Base-by-base conservation (phyloP, 1,284 basidiomycete species). In the Fomitiporia mediterranea region DNA sequence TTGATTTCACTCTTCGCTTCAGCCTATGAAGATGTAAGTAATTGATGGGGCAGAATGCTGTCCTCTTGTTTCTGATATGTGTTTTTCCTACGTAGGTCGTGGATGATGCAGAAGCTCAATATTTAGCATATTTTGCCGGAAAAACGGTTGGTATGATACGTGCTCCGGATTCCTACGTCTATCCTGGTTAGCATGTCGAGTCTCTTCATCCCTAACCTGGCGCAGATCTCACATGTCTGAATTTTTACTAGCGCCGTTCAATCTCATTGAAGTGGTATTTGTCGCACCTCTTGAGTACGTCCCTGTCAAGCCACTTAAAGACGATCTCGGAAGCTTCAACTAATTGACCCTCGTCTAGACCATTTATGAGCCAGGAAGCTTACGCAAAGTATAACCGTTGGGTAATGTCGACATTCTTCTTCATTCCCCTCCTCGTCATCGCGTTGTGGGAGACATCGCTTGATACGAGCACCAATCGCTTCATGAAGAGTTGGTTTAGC, bases 1-100 rank as follows among this genome's bases (percentile, higher is more conserved):
- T 80, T 99, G 64, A 94, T 99, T 63, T 98, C 96, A 9, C 73
- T 98, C 64, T 98, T 95, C 68, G 85, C 92, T 9, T 91, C 91
- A 34, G 92, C 93, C 0, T 95, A 95, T 67, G 82, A 84, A 13
- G 91, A 92, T 65, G 90, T 93, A 65, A 74, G 81, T 77, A n/a
- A 7, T 54, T 49, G 61, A 28, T 57, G 9, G 35, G n/a, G 51
- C 32, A 39, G 46, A 19, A 44, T 37, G 43, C n/a, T 48, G 27
- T 47, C 4, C 32, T 37, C n/a, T 8, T n/a, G 7, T 27, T 7
- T 17, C 11, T 35, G 30, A 37, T 34, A 46, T 52, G 6, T 48
- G 32, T 52, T 32, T 19, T 5, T 35, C 21, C 28, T 48, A 83
- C 21, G 28, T 49, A 84, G 77, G 76, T 84, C 6, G 73, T 84